A percentile compares a stretch with the other conserved stretches of the same genome.
These are phyloP conservation scores for Zygotorulaspora florentina DNA, from an alignment of 805 yeast species.

Conservation along the genomic window DNA sequence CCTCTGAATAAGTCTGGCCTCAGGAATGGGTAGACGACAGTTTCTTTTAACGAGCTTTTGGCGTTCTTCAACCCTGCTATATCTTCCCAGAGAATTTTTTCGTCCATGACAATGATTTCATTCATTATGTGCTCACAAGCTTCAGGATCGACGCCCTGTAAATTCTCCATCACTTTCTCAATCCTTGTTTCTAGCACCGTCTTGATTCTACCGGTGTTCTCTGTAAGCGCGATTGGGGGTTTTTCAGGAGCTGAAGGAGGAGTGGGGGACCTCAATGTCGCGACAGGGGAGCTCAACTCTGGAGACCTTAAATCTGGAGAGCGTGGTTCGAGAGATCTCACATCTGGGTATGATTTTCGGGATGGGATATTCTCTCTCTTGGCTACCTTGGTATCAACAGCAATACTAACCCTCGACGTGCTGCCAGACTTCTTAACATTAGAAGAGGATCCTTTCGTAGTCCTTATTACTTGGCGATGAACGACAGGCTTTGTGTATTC, in stretches of 20 bases:
- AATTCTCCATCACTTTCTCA: slow-evolving; percentile 26
- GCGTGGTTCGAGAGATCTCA: not conserved
- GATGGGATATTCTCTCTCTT: slow-evolving; percentile 3
- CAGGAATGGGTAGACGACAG: slow-evolving; percentile 93
- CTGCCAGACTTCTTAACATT: not conserved
- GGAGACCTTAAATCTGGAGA: not conserved
- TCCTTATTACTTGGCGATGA: slow-evolving; percentile 20
- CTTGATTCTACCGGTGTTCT: not conserved
- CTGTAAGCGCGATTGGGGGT: slow-evolving; percentile 8
- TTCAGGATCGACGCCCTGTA: slow-evolving; percentile 65
- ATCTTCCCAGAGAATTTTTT: slow-evolving; percentile 93
- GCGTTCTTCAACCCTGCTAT: slow-evolving; percentile 90
- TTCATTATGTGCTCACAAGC: slow-evolving; percentile 83
- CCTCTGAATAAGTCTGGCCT: slow-evolving; percentile 93
- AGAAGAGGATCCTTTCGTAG: slow-evolving; percentile 11
- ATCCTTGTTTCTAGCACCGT: slow-evolving; percentile 8
- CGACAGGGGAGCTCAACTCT: slow-evolving; percentile 4
- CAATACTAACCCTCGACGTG: not conserved
- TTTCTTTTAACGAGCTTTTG: slow-evolving; percentile 82
- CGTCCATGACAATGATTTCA: slow-evolving; percentile 88
- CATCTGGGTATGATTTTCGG: slow-evolving; percentile 1
- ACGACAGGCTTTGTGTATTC: slow-evolving; percentile 21
- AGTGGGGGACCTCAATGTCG: slow-evolving; percentile 3
- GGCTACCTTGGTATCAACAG: not conserved
- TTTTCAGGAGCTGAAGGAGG: slow-evolving; percentile 4